Base-by-base conservation (phyloP, 371 early-diverging fungal species). In the Phascolomyces articulosus region DNA sequence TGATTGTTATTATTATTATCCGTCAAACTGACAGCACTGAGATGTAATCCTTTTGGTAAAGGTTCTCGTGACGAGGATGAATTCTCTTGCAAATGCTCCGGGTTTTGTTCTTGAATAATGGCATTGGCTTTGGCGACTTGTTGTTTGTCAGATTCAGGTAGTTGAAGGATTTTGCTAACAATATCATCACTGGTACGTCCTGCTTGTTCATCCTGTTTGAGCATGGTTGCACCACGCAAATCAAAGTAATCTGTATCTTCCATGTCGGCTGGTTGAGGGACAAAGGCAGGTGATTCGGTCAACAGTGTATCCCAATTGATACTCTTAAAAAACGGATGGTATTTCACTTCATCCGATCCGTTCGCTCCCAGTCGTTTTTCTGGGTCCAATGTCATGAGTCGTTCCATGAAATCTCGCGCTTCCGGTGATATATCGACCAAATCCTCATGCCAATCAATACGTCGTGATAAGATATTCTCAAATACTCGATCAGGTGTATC, bases 161-260 rank as follows among this genome's bases (percentile, higher is more conserved):
- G 11, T 23, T 54, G 23, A 7, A 51, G 1, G 7, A 10, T 24
- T 51, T 15, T 24, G 8, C 23, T 51, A 13, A 15, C 44, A 18
- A 18, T 44, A 10, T 57, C 53, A 18, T 3, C 20, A 9, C 55
- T 9, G n/a, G 28, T 23, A 0, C 31, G 31, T 41, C 65, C 66
- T 24, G 72, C 74, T 29, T 65, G 64, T 24, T 72, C 74, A 29
- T 78, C 79, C 2, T 80, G 80, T 13, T 38, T 6, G 27, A 85
- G 80, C 83, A 87, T 85, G 18, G 80, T 80, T 9, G 90, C 90
- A 7, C 97, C 97, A 20, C 98, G 87, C 6, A 85, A 69, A 71
- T 98, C 98, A 87, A 98, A 98, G 72, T 97, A 97, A 34, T 91
- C 92, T 0, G 97, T 96, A 65, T 97, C 97, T 62, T 95, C 95